Evolutionary conservation across 225 moss, liverwort and hornwort genomes (phyloP).

Genomic region (Pseudisothecium myosuroides): DNA sequence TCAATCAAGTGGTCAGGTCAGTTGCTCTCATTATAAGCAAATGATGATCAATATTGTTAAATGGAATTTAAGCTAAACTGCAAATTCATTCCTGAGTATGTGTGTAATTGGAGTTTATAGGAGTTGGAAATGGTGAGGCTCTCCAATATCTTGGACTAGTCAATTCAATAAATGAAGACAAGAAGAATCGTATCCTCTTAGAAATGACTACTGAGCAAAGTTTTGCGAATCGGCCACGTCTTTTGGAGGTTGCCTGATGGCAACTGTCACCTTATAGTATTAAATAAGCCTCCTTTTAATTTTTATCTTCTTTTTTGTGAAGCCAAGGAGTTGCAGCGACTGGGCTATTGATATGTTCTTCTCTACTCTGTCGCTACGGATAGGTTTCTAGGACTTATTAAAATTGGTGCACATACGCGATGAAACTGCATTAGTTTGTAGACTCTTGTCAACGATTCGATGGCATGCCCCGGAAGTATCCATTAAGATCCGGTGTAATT

Average conservation of each 20-base stretch:
- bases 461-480: not conserved
- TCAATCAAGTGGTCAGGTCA: slow-evolving; percentile 27
- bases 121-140: not conserved
- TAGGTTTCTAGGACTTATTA: not conserved
- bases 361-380: not conserved
- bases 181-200: not conserved
- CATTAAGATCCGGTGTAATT: not conserved
- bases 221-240: not conserved
- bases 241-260: not conserved
- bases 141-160: not conserved
- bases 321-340: not conserved
- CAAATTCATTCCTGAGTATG: not conserved
- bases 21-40: not conserved
- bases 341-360: not conserved
- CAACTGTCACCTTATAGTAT: too few relatives aligned
- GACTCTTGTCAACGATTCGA: not conserved
- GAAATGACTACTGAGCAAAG: not conserved
- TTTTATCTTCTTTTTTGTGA: not conserved
- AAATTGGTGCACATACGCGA: not conserved
- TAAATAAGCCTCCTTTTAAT: not conserved
- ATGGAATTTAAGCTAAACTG: not conserved
- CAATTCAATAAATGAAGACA: not conserved
- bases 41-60: not conserved
- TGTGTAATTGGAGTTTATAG: not conserved
- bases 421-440: not conserved